Evolutionary conservation across 768 basidiomycete species (phyloP), one percentile per base, ranked within the genome.

Genomic region (Mycena albidolilacea): DNA sequence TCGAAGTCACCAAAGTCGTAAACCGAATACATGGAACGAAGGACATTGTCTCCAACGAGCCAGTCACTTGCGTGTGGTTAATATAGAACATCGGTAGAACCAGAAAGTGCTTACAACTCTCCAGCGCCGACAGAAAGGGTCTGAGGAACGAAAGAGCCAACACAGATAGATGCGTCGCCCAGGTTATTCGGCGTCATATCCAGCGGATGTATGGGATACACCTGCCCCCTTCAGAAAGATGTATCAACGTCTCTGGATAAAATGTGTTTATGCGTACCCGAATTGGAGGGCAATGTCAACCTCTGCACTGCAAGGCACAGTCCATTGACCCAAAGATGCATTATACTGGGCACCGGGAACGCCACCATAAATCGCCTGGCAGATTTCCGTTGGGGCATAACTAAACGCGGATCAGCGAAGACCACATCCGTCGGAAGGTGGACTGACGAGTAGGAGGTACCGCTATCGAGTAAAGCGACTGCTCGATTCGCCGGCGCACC

Each of bases 1-100:
- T 91, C 88, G 75, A 90, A 95, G 82, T 96, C 93, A 30, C 95
- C 95, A 78, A 93, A 96, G 81, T 95, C 93, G 80, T 95, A 96
- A 68, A 96, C 83, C 9, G 93, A 88, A 81, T 96, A 96, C 48
- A 95, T 83, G 17, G 93, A 93, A 70, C 95, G 94, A 71, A 96
- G 87, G 79, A 95, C 87, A 77, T 94, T 95, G 81, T 93, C 95
- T 23, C 95, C 95, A 65, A 95, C 79, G 57, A 96, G 85, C 91
- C 93, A 93, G 79, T 96, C 95, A 78, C 94, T 30, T 95, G 71
- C 12, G 67, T 23, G 63, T 3, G 21, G 14, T 70, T 52, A 48
- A 67, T 61, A 55, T 71, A 67, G 64, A 50, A 64, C 61, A 19
- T n/a, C 14, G 30, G 46, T 35, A 23, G 61, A 17, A 30, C 7